phyloP scores from a whole-genome alignment of 352 stramenopile genomes.

The Phytophthora crassamura region DNA sequence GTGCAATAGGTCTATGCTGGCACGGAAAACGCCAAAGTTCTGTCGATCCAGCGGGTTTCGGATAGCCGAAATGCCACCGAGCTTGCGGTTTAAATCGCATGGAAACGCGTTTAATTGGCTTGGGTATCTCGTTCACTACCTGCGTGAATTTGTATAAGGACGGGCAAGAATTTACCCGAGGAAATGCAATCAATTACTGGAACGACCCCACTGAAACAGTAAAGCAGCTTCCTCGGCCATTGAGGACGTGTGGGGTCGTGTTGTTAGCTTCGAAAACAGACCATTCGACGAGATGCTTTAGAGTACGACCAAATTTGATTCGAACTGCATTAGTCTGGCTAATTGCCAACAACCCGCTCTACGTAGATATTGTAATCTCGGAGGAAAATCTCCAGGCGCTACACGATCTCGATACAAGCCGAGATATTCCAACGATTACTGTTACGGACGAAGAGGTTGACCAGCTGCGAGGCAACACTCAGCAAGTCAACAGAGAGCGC shows the following conservation, averaged over 20 bases:
- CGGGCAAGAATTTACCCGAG: background rate
- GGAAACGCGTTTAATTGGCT: background rate
- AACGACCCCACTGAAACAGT: no score
- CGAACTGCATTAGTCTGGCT: no score
- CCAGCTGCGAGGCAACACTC: background rate
- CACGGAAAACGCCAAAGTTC: no score
- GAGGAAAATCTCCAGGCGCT: constrained; percentile 1
- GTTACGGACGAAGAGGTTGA: background rate
- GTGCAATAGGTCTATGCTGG: no score
- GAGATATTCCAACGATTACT: background rate
- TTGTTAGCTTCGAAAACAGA: no score
- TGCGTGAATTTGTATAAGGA: background rate
- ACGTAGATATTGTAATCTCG: background rate
- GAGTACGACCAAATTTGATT: no score
- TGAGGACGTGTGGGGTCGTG: no score
- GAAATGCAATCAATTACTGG: background rate
- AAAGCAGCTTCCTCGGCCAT: no score
- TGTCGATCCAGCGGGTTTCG: no score
- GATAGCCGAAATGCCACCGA: no score
- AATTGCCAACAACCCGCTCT: background rate
- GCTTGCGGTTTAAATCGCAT: no score
- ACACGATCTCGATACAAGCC: background rate
- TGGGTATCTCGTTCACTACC: background rate
- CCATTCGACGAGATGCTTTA: no score
- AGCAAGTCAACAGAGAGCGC: background rate